Evolutionary conservation across 2,329 filamentous ascomycete genomes (phyloP).

Genomic region (Lojkania enalia): DNA sequence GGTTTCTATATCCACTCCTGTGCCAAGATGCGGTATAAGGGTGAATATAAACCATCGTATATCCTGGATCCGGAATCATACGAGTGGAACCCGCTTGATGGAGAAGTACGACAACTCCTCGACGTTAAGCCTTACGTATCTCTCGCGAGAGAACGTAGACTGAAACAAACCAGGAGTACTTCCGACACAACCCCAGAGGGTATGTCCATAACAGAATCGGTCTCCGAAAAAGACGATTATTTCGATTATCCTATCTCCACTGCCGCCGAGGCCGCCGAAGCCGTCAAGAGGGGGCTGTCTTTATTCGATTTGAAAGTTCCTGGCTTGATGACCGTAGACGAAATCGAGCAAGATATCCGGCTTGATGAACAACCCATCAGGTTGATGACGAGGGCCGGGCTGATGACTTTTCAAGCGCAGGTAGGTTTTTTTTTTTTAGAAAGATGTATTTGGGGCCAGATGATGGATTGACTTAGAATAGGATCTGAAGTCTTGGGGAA

Average conservation of each 20-base stretch:
- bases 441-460: not conserved
- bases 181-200: constrained; percentile 1
- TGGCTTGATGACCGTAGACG: constrained; percentile 61
- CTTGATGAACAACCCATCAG: constrained; percentile 63
- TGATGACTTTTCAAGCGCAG: constrained; percentile 19
- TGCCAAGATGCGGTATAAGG: constrained; percentile 84
- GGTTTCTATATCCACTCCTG: constrained; percentile 82
- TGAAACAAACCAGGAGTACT: constrained; percentile 17
- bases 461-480: constrained; percentile 29
- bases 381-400: constrained; percentile 44
- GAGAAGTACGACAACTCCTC: constrained; percentile 54
- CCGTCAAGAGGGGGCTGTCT: constrained; percentile 43
- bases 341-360: constrained; percentile 57
- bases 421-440: too few relatives aligned
- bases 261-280: constrained; percentile 38
- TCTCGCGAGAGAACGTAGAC: constrained; percentile 40
- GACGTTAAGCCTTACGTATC: constrained; percentile 61
- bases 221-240: constrained; percentile 13
- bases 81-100: constrained; percentile 64
- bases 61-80: constrained; percentile 71
- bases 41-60: constrained; percentile 74
- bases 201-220: not conserved
- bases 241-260: constrained; percentile 30
- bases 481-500: constrained; percentile 64
- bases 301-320: constrained; percentile 69